Evolutionary conservation across 352 stramenopile species (phyloP), one percentile per base, ranked within the genome.

Genomic region (Phytophthora parvispora): DNA sequence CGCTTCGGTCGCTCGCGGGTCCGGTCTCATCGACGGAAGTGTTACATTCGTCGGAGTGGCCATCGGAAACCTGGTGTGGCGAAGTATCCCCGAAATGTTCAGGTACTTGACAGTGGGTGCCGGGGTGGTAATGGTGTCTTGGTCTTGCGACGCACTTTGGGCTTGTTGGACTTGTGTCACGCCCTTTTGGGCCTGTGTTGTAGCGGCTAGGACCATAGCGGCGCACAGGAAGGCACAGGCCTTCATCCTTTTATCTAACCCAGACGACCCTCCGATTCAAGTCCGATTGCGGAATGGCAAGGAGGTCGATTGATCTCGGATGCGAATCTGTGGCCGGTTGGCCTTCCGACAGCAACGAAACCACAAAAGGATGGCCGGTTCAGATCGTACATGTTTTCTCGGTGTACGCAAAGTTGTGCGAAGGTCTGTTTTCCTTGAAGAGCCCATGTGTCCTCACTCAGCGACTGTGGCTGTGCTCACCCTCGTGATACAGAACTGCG

Each of bases 1-100:
- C 27, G 59, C 48, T 53, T 58, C 34, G 2, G 60, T 68, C 24
- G 53, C 50, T 24, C 60, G 25, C 7, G 55, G 55, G 20, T 63
- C 55, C 4, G 55, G 55, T 2, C 55, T 45, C n/a, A 18, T 40
- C 6, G 54, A 57, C 10, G 18, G 50, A n/a, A 48, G 9, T 8
- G 40, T 27, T 9, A 48, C 40, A 8, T 28, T 38, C n/a, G n/a
- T 57, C 13, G 50, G 29, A 2, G 50, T 43, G 32, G 20, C 50
- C 29, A 43, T 31, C 9, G 50, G 50, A 3, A 10, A 42, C 16
- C 12, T 29, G 4, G 50, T 57, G 18, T 57, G 50, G 5, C n/a
- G n/a, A n/a, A 57, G 28, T 28, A 43, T 15, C 10, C 6, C 31
- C 29, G 22, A 34, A 18, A 48, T 60, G 34, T 60, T 36, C 52